phyloP scores from a whole-genome alignment of 495 filamentous ascomycete species.

The Penicillium longicatenatum region DNA sequence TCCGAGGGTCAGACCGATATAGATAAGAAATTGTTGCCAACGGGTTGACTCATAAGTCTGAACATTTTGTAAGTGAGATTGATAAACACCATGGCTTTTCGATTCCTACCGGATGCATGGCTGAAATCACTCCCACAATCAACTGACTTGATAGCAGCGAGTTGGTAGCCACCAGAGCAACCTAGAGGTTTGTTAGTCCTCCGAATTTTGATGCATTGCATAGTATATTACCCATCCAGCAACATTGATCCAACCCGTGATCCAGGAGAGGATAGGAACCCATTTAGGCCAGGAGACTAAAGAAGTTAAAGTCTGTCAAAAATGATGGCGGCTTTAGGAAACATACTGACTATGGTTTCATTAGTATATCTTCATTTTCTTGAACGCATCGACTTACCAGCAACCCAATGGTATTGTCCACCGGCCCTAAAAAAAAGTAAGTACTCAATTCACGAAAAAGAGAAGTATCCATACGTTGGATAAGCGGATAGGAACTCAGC shows the following conservation, averaged over 20 bases:
- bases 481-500: slow-evolving; percentile 72
- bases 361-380: slow-evolving; percentile 3
- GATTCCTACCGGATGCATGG: slow-evolving; percentile 47
- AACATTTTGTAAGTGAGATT: slow-evolving; percentile 8
- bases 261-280: slow-evolving; percentile 63
- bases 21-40: slow-evolving; percentile 75
- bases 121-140: slow-evolving; percentile 56
- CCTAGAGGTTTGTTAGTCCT: slow-evolving; percentile 42
- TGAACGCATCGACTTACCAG: slow-evolving; percentile 40
- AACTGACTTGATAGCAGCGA: slow-evolving; percentile 56
- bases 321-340: not conserved
- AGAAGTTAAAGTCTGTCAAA: not conserved
- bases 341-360: slow-evolving; percentile 31
- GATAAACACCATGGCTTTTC: not conserved
- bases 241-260: slow-evolving; percentile 75
- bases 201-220: not conserved
- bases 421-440: slow-evolving; percentile 38
- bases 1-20: slow-evolving; percentile 60
- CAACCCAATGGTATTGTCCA: slow-evolving; percentile 75
- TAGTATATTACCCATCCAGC: slow-evolving; percentile 61
- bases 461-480: slow-evolving; percentile 52
- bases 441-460: not conserved
- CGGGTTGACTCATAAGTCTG: slow-evolving; percentile 51
- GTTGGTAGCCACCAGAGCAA: slow-evolving; percentile 50
- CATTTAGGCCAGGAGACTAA: slow-evolving; percentile 56